Evolutionary conservation across 768 basidiomycete genomes (phyloP).

Genomic region (Serendipita indica): DNA sequence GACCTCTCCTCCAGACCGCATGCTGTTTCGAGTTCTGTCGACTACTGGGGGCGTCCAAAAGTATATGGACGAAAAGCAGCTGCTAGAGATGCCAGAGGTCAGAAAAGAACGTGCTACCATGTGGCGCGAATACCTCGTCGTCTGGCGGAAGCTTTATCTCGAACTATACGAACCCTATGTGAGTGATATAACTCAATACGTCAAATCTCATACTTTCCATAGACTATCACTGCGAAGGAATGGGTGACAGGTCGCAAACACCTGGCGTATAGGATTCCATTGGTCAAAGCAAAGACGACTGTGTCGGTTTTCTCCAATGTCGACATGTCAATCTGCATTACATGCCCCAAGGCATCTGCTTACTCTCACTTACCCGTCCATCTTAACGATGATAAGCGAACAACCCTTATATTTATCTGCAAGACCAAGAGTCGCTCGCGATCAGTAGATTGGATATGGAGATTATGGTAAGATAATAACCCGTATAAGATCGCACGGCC

Average conservation of each 20-base stretch:
- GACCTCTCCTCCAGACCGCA: constrained; percentile 49
- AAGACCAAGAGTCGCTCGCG: constrained; percentile 65
- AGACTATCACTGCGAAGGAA: constrained; percentile 46
- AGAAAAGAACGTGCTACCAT: constrained; percentile 33
- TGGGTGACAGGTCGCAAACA: constrained; percentile 57
- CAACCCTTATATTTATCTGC: constrained; percentile 78
- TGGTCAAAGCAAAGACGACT: constrained; percentile 43
- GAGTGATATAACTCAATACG: constrained; percentile 19
- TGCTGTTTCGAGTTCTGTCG: constrained; percentile 68
- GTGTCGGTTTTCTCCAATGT: constrained; percentile 79
- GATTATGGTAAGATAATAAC: constrained; percentile 43
- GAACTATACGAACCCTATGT: constrained; percentile 84
- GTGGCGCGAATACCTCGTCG: constrained; percentile 74
- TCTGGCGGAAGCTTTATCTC: constrained; percentile 60
- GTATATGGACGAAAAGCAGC: constrained; percentile 49
- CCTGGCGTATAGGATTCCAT: constrained; percentile 64
- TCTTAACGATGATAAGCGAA: constrained; percentile 37
- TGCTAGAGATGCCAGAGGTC: constrained; percentile 48
- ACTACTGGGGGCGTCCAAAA: constrained; percentile 35
- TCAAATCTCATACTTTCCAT: constrained; percentile 12
- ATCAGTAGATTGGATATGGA: constrained; percentile 83
- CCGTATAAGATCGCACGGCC: not conserved
- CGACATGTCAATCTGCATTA: constrained; percentile 69
- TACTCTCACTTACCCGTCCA: constrained; percentile 31
- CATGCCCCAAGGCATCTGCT: constrained; percentile 40